Evolutionary conservation across 768 basidiomycete genomes (phyloP).

Genomic region (Xerocomellus intermedius): DNA sequence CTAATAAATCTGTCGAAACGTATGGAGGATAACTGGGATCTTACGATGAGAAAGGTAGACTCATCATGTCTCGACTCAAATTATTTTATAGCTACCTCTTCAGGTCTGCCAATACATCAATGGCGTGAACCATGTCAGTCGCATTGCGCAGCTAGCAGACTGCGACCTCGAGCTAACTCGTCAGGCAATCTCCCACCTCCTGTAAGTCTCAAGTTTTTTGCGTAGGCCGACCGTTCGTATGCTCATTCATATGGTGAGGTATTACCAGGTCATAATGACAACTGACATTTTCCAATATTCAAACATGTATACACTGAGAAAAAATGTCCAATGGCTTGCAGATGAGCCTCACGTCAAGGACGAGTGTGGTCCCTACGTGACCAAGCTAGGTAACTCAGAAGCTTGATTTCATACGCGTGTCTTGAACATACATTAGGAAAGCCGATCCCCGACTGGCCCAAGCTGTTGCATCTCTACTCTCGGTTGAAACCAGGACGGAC

Average conservation of each 20-base stretch:
- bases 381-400: constrained; percentile 54
- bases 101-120: constrained; percentile 78
- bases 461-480: constrained; percentile 83
- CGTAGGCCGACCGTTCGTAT: not conserved
- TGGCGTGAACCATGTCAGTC: constrained; percentile 87
- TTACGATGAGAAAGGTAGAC: constrained; percentile 84
- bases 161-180: constrained; percentile 82
- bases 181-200: constrained; percentile 84
- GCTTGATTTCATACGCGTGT: not conserved
- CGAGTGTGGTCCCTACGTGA: constrained; percentile 93
- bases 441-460: constrained; percentile 80
- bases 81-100: not conserved
- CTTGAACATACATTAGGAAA: constrained; percentile 39
- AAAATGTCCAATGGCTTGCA: constrained; percentile 84
- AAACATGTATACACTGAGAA: constrained; percentile 93
- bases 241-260: constrained; percentile 45
- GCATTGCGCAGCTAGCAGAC: constrained; percentile 89
- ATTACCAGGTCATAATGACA: constrained; percentile 95
- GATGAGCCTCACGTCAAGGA: constrained; percentile 79
- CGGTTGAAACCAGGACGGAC: constrained; percentile 80
- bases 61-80: not conserved
- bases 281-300: constrained; percentile 98
- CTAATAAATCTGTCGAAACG: constrained; percentile 80
- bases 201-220: constrained; percentile 50
- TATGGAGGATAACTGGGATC: constrained; percentile 92